Evolutionary conservation across 2,329 filamentous ascomycete species (phyloP).

Genomic region (Fusarium coffeatum): DNA sequence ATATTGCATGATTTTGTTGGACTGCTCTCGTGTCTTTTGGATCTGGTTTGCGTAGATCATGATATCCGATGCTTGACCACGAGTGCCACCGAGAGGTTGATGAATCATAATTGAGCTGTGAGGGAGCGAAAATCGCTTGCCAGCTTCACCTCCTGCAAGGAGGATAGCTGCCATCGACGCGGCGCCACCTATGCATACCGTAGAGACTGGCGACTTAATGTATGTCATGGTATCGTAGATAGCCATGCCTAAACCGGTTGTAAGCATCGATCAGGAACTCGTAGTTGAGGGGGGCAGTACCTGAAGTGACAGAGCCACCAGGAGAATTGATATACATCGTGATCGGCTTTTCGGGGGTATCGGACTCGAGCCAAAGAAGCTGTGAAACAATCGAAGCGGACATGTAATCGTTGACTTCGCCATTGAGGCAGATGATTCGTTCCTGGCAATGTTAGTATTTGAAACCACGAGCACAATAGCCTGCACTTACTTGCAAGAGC

Average conservation of each 20-base stretch:
- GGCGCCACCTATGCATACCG: constrained; percentile 93
- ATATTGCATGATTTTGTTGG: constrained; percentile 89
- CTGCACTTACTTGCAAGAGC: constrained; percentile 71
- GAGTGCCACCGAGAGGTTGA: constrained; percentile 83
- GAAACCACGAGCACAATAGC: neutral
- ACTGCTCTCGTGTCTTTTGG: constrained; percentile 81
- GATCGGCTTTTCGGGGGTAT: constrained; percentile 93
- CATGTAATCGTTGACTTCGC: constrained; percentile 87
- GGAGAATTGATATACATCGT: constrained; percentile 98
- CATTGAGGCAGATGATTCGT: constrained; percentile 94
- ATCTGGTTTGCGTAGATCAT: constrained; percentile 98
- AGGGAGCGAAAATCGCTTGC: constrained; percentile 89
- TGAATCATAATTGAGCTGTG: constrained; percentile 97
- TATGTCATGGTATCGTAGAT: constrained; percentile 99
- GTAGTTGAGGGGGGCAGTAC: constrained; percentile 49
- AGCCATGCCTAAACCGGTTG: constrained; percentile 67
- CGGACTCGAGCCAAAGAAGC: constrained; percentile 96
- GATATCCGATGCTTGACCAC: constrained; percentile 80
- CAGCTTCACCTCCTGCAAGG: constrained; percentile 84
- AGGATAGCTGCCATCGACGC: constrained; percentile 95
- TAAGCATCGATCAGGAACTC: constrained; percentile 9
- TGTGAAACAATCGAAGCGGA: constrained; percentile 96
- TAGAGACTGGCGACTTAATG: constrained; percentile 91
- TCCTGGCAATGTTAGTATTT: constrained; percentile 64
- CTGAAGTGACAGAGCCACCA: constrained; percentile 86